phyloP scores from a whole-genome alignment of 768 basidiomycete species.

The Russula virescens region DNA sequence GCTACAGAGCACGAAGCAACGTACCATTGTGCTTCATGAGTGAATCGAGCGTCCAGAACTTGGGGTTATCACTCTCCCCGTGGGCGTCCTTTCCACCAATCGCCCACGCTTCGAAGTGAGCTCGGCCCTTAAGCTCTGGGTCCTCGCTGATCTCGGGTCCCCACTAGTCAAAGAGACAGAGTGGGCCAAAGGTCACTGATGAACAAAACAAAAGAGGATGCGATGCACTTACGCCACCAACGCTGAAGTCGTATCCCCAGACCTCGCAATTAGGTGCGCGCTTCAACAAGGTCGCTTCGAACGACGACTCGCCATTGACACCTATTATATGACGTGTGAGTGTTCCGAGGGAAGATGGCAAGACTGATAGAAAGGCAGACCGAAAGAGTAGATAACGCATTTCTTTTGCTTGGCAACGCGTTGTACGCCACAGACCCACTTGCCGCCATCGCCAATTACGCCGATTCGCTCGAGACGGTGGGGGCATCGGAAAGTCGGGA shows the following conservation, averaged over 20 bases:
- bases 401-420: constrained; percentile 31
- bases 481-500: constrained; percentile 44
- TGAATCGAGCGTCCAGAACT: constrained; percentile 57
- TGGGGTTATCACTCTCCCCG: constrained; percentile 39
- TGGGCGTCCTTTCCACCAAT: constrained; percentile 40
- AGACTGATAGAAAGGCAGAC: constrained; percentile 22
- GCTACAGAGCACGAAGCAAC: constrained; percentile 13
- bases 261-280: constrained; percentile 36
- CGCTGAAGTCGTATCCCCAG: constrained; percentile 39
- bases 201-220: neutral
- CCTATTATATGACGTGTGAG: constrained; percentile 27
- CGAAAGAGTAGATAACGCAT: constrained; percentile 42
- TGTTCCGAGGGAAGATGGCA: neutral
- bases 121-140: constrained; percentile 30
- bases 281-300: constrained; percentile 42
- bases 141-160: constrained; percentile 39
- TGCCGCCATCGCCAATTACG: constrained; percentile 47
- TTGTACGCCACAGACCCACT: constrained; percentile 48
- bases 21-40: constrained; percentile 60
- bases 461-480: constrained; percentile 46
- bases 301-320: constrained; percentile 44
- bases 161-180: constrained; percentile 25
- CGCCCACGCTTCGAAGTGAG: constrained; percentile 39
- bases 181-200: neutral
- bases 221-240: constrained; percentile 29